Conservation (phyloP, 352 stramenopile genomes). For the Globisporangium yorkense region DNA sequence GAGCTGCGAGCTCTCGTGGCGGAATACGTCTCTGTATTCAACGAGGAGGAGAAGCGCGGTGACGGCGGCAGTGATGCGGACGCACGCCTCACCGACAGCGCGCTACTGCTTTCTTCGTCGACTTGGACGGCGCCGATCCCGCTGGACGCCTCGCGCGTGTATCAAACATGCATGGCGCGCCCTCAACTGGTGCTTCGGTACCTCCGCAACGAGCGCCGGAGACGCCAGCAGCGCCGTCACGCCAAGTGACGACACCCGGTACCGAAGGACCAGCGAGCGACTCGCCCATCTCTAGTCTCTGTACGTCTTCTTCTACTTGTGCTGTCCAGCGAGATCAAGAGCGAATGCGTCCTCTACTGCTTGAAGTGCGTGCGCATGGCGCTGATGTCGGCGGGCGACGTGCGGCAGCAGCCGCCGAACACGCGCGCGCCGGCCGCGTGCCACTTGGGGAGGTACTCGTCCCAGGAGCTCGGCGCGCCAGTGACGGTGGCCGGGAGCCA, state of each 20-base stretch:
- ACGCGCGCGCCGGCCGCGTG: constrained; percentile 62
- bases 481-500: constrained; percentile 51
- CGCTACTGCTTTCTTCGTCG: not conserved
- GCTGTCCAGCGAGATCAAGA: no score
- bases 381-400: constrained; percentile 61
- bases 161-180: constrained; percentile 6
- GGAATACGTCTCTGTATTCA: constrained; percentile 16
- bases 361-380: constrained; percentile 52
- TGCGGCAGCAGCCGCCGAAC: constrained; percentile 83
- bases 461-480: constrained; percentile 41
- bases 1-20: constrained; percentile 24
- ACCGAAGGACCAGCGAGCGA: constrained; percentile 11
- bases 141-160: not conserved
- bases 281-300: not conserved
- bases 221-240: not conserved
- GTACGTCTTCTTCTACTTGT: no score
- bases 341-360: constrained; percentile 5
- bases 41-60: constrained; percentile 4
- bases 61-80: not conserved
- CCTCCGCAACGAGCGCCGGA: constrained; percentile 21
- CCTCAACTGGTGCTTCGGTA: constrained; percentile 19
- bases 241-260: not conserved
- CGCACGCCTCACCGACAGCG: not conserved
- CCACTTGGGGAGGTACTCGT: constrained; percentile 56
- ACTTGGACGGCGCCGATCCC: not conserved